These are phyloP conservation scores for Wallemia mellicola DNA, from an alignment of 1,284 basidiomycete genomes.

Conservation along the genomic window DNA sequence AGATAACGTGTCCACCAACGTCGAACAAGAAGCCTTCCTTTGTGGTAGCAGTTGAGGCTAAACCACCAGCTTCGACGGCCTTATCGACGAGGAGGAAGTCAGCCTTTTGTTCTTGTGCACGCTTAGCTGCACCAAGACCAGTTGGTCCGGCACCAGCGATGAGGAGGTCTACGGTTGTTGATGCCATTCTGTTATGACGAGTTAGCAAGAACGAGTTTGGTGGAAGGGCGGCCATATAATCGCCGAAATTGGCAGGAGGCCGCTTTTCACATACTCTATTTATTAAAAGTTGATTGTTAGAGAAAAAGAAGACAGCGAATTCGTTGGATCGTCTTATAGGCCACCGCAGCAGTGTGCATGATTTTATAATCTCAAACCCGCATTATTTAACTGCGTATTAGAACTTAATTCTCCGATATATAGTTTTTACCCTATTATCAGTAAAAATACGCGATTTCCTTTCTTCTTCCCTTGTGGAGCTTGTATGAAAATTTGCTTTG, in stretches of 20 bases:
- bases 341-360: neutral
- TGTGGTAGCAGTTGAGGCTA: conserved; percentile 22
- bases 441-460: no score
- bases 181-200: neutral
- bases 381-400: neutral
- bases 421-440: neutral
- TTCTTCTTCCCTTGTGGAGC: no score
- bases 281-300: no score
- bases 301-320: no score
- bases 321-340: neutral
- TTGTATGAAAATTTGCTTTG: no score
- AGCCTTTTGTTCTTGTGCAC: conserved; percentile 19
- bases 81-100: conserved; percentile 20
- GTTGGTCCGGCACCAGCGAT: conserved; percentile 11
- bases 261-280: no score
- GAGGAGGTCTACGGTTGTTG: neutral
- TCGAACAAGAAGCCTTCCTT: conserved; percentile 24
- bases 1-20: conserved; percentile 25
- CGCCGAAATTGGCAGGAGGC: no score
- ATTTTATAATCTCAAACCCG: neutral
- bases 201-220: neutral
- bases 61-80: conserved; percentile 19
- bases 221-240: neutral
- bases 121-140: conserved; percentile 23
- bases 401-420: neutral